Percentiles rank a stretch among this genome's conserved stretches.
phyloP scores from a whole-genome alignment of 169 alveolate species.

The Cryptosporidium meleagridis region DNA sequence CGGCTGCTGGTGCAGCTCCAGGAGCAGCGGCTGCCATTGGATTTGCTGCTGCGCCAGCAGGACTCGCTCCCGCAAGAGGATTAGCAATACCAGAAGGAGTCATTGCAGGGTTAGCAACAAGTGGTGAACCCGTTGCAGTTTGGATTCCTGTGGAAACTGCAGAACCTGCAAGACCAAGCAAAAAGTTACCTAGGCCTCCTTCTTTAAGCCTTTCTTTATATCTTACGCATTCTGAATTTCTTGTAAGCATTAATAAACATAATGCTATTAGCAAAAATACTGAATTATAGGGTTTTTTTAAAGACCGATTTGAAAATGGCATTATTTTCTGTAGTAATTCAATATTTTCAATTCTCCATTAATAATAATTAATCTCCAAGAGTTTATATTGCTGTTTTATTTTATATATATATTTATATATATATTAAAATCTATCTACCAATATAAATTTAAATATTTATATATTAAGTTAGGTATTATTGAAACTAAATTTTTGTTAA shows the following conservation, averaged over 20 bases:
- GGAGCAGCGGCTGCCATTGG: constrained; percentile 5
- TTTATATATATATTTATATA: not conserved
- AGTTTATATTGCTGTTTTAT: not conserved
- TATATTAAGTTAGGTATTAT: no score
- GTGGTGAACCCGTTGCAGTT: constrained; percentile 65
- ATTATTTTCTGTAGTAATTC: not conserved
- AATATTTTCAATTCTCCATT: constrained; percentile 3
- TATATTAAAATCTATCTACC: no score
- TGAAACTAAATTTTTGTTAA: not conserved
- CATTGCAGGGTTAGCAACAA: constrained; percentile 51
- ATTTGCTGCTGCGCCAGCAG: not conserved
- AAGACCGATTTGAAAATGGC: constrained; percentile 8
- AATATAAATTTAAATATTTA: no score
- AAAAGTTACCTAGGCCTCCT: constrained; percentile 53
- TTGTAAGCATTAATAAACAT: not conserved
- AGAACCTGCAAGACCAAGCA: constrained; percentile 59
- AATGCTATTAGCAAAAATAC: not conserved
- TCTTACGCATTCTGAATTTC: constrained; percentile 24
- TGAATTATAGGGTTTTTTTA: not conserved
- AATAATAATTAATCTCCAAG: not conserved
- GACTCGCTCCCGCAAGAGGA: not conserved
- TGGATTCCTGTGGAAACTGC: constrained; percentile 53
- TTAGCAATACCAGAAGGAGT: not conserved
- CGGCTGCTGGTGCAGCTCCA: not conserved
- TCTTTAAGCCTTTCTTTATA: constrained; percentile 55